Base-by-base conservation (phyloP, 257 asterid genomes). In the Fraxinus pennsylvanica region DNA sequence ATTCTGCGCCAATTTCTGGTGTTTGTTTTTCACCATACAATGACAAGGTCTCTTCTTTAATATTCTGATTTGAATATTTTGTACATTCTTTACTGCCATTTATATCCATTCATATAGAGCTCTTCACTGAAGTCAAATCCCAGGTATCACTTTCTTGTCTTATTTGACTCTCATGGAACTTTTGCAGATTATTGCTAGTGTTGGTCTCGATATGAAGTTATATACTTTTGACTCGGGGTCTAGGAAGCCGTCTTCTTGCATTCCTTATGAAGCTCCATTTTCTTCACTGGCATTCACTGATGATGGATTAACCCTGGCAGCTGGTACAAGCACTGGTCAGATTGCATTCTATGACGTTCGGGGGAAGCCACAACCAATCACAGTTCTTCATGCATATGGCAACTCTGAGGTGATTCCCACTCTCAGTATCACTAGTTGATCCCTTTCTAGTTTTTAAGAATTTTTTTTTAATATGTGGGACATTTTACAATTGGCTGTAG, bases 201-300 rank as follows among this genome's bases (percentile, higher is more conserved):
- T 93, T 85, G 98, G 98, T 81, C 85, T 96, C 87, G 98, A 96
- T 85, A 96, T 91, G 96, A 96, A 93, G 88, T 78, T 96, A 80
- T 91, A 96, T 83, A 91, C 93, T 67, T 90, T 90, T 83, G 98
- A 96, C 86, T 78, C 93, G 8, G 96, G 97, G 73, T 89, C 98
- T 77, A 87, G 90, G 90, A 92, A 91, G 82, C 95, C 91, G 52
- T 83, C 97, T 73, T 91, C 92, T 77, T 90, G 93, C 90, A 87
- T 91, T 82, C 89, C 97, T 77, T 96, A 90, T 21, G 99, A 93
- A 80, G 93, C 92, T 35, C 99, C 99, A 35, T 96, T 92, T 84
- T 92, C 98, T 81, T 96, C 98, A 41, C 85, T 93, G 75, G 91
- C 99, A 70, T 90, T 91, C 86, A 89, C 92, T 72, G 98, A 93